These are phyloP conservation scores for Peniophora sp. DNA, from an alignment of 1,284 basidiomycete species.

Conservation along the genomic window DNA sequence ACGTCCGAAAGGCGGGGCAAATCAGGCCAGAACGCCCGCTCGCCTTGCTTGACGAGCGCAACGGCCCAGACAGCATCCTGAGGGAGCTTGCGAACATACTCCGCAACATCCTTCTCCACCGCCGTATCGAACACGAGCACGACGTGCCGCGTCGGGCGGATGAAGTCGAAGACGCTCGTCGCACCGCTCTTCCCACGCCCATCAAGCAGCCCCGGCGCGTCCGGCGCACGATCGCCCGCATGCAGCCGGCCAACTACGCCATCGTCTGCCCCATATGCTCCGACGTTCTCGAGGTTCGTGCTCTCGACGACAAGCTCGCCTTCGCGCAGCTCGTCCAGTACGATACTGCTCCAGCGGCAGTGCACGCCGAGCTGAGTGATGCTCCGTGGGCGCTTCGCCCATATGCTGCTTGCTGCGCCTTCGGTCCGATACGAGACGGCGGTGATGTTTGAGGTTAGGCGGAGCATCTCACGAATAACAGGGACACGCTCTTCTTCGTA, in stretches of 20 bases:
- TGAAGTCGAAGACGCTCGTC: constrained; percentile 2
- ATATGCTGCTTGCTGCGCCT: not conserved
- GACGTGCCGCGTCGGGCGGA: not conserved
- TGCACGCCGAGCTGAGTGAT: constrained; percentile 37
- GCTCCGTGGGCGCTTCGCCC: constrained; percentile 11
- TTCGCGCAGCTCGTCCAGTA: constrained; percentile 26
- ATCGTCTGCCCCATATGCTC: constrained; percentile 14
- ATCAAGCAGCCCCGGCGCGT: constrained; percentile 1
- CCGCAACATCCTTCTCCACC: not conserved
- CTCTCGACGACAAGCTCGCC: constrained; percentile 13
- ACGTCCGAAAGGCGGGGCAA: no score
- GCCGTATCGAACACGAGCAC: constrained; percentile 1
- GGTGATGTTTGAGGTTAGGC: constrained; percentile 6
- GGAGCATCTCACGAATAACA: constrained; percentile 17
- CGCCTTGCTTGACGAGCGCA: no score
- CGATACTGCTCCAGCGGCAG: constrained; percentile 37
- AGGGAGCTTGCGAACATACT: no score
- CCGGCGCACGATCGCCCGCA: constrained; percentile 1
- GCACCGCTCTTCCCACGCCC: not conserved
- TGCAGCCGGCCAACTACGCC: not conserved
- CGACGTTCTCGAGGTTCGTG: constrained; percentile 11
- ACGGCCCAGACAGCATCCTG: no score
- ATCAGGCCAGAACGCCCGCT: no score
- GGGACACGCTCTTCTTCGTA: constrained; percentile 18
- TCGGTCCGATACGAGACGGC: constrained; percentile 13